Evolutionary conservation across 371 early-diverging fungal genomes (phyloP).

Genomic region (Rhizopus microsporus): DNA sequence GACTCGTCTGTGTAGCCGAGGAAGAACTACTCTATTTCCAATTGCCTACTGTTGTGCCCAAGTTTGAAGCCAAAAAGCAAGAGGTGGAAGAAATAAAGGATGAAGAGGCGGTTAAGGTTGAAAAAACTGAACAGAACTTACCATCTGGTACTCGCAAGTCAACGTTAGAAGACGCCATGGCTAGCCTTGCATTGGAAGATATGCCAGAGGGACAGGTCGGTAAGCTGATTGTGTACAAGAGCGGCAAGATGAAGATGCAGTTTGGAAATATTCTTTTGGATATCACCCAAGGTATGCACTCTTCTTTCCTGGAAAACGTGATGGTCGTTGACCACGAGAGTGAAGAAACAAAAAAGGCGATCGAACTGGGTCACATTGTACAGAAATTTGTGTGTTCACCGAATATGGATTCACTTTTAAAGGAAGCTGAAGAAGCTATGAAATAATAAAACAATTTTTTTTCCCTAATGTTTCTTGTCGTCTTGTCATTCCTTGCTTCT

Average conservation of each 20-base stretch:
- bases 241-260: conserved; percentile 72
- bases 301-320: conserved; percentile 62
- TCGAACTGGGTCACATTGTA: conserved; percentile 65
- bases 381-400: conserved; percentile 69
- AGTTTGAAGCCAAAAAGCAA: conserved; percentile 35
- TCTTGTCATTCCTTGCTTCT: conserved; percentile 8
- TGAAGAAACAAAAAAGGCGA: conserved; percentile 48
- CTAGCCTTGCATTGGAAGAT: conserved; percentile 31
- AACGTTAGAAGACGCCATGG: conserved; percentile 34
- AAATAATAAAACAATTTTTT: conserved; percentile 13
- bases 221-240: conserved; percentile 66
- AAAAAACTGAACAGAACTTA: conserved; percentile 20
- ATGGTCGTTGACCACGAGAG: conserved; percentile 61
- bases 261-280: conserved; percentile 70
- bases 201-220: conserved; percentile 68
- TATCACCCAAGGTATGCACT: conserved; percentile 57
- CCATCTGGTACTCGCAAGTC: conserved; percentile 51
- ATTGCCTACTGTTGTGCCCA: conserved; percentile 47
- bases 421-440: conserved; percentile 21
- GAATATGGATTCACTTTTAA: conserved; percentile 56
- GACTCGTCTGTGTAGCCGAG: conserved; percentile 44
- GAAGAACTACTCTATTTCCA: conserved; percentile 48
- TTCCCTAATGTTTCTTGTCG: conserved; percentile 3
- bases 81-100: conserved; percentile 32
- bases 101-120: conserved; percentile 38